phyloP scores from a whole-genome alignment of 148 eudicot genomes.

The Camellia japonica region DNA sequence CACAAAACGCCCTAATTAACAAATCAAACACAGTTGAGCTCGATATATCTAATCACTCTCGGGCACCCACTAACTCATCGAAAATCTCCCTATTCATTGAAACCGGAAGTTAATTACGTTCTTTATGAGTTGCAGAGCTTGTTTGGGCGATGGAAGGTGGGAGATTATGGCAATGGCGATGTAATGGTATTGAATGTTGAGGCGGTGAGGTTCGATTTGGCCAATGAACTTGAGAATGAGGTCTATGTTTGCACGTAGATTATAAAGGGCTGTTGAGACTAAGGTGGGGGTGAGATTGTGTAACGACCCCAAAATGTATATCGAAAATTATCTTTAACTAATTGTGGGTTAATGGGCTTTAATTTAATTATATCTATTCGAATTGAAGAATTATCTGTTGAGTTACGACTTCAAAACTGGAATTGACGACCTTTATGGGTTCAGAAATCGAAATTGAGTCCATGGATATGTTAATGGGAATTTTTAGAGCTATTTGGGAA shows the following conservation, averaged over 20 bases:
- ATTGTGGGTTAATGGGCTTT: too few species aligned
- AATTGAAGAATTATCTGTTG: too few species aligned
- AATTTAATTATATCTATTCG: too few species aligned
- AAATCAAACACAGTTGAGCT: constrained; percentile 43
- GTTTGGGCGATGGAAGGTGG: constrained; percentile 36
- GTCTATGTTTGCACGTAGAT: constrained; percentile 45
- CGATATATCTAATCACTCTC: constrained; percentile 27
- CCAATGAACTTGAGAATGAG: constrained; percentile 33
- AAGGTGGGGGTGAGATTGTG: constrained; percentile 37
- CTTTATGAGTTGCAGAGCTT: constrained; percentile 35
- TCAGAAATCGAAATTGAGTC: too few species aligned
- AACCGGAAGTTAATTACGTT: constrained; percentile 20
- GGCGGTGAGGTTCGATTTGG: constrained; percentile 19
- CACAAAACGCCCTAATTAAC: constrained; percentile 51
- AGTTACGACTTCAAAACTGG: too few species aligned
- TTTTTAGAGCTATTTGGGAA: too few species aligned
- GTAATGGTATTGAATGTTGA: constrained; percentile 32
- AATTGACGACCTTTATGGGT: too few species aligned
- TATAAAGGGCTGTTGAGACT: constrained; percentile 32
- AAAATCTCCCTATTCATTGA: constrained; percentile 25
- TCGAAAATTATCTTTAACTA: too few species aligned
- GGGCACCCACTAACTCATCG: constrained; percentile 34
- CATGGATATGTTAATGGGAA: too few species aligned
- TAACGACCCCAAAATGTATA: too few species aligned
- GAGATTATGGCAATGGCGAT: constrained; percentile 44